Evolutionary conservation across 2,329 filamentous ascomycete species (phyloP), one percentile per base, ranked within the genome.

Genomic region (Phialemoniopsis sp.): DNA sequence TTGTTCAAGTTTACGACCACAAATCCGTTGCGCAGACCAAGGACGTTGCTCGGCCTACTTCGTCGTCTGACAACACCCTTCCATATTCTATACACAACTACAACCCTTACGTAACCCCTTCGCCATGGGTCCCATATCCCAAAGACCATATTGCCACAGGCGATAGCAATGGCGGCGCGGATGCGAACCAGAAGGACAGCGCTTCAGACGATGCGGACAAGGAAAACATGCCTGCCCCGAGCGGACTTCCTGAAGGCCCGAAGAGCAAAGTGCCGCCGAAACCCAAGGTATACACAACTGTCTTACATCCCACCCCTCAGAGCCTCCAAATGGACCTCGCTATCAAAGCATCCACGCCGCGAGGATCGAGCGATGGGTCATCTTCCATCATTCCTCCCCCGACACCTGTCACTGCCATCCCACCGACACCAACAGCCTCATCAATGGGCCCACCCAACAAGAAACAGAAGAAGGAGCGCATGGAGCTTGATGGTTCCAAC

Each of bases 1-100:
- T 98, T 50, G 89, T 98, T 29, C 85, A 95, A 60, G 71, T 97
- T n/a, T 79, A 95, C 53, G 88, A 97, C 58, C 87, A 95, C 66
- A 87, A 86, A 53, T 80, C 84, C 1, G 68, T 68, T 32, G 26
- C 73, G 34, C 73, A 75, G 45, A 68, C 74, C 49, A 81, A 88
- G 55, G 80, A 77, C 49, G 71, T 70, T 51, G 66, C 67, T 41
- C 74, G 68, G 36, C 70, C 67, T 37, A 68, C 68, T 18, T 70
- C 78, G 2, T 68, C 75, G 15, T 76, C 78, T 29, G 81, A 73
- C 48, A 83, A 82, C 39, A 76, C 76, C 30, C 67, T 74, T 4
- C 80, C 84, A 10, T 91, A 87, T 46, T 96, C 90, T 1, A 84
- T 98, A 33, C 90, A 98, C 61, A 95, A 95, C 59, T 87, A 90